Evolutionary conservation across 208 protist genomes (phyloP).

Genomic region (Leishmania amazonensis): DNA sequence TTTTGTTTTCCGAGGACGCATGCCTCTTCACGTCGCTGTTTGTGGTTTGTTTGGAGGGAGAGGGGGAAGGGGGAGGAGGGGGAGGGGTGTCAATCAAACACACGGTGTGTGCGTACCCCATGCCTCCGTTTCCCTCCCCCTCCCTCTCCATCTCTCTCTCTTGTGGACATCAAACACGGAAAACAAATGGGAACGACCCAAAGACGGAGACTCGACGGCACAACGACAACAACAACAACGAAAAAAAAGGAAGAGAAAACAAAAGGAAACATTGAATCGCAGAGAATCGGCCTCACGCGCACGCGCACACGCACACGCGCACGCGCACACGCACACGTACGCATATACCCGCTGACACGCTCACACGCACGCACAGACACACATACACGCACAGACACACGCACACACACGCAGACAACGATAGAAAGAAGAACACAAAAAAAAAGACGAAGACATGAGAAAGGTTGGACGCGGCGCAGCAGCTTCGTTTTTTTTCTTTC

Average conservation of each 20-base stretch:
- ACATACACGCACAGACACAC: background rate
- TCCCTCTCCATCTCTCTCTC: background rate
- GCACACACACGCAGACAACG: background rate
- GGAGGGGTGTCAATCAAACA: background rate
- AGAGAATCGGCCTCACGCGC: background rate
- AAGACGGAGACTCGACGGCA: background rate
- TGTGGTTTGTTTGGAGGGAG: no score
- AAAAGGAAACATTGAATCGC: background rate
- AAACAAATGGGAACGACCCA: background rate
- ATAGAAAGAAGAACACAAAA: background rate
- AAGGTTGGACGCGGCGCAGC: background rate
- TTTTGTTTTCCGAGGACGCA: no score
- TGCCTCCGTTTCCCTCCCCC: background rate
- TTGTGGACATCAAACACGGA: background rate
- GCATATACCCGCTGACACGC: background rate
- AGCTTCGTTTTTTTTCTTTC: background rate
- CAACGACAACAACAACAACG: background rate
- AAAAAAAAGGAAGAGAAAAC: background rate
- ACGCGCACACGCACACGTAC: background rate
- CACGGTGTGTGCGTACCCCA: background rate
- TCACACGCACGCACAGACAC: background rate
- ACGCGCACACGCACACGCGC: background rate
- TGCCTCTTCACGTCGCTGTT: no score
- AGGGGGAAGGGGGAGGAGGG: no score
- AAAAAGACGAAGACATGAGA: background rate